Evolutionary conservation across 495 filamentous ascomycete genomes (phyloP).

Genomic region (Penicillium lividum): DNA sequence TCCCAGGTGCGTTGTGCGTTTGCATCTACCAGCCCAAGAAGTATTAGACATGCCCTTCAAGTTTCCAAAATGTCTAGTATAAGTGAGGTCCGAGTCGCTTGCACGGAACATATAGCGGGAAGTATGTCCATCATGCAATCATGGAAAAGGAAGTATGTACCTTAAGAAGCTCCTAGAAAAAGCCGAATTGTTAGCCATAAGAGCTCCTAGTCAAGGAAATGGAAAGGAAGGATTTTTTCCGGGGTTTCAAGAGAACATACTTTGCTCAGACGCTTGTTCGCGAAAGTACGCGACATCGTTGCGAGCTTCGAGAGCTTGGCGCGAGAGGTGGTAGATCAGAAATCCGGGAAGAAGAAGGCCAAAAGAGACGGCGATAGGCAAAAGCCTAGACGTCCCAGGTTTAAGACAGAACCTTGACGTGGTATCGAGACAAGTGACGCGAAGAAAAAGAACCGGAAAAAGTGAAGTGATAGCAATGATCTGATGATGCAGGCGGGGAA

Average conservation of each 20-base stretch:
- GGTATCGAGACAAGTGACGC: no score
- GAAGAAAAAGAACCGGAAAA: background rate
- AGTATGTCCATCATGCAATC: background rate
- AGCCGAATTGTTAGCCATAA: background rate
- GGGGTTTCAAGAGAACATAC: constrained; percentile 22
- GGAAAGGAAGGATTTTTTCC: background rate
- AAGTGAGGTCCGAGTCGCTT: background rate
- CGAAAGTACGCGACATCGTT: constrained; percentile 38
- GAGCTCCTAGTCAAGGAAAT: constrained; percentile 24
- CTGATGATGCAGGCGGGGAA: constrained; percentile 8
- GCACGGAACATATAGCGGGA: background rate
- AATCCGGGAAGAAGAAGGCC: background rate
- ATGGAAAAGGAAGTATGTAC: background rate
- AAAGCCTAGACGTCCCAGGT: no score
- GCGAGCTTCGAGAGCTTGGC: background rate
- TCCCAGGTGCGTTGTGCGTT: constrained; percentile 63
- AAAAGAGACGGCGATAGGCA: no score
- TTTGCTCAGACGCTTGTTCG: constrained; percentile 51
- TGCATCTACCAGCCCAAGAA: constrained; percentile 36
- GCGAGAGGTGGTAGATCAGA: background rate
- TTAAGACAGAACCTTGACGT: no score
- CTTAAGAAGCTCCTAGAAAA: constrained; percentile 6
- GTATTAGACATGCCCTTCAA: background rate
- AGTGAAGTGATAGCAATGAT: no score
- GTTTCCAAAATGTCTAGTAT: background rate